phyloP scores from a whole-genome alignment of 202 grass and related monocot genomes.

The Cymbopogon flexuosus region DNA sequence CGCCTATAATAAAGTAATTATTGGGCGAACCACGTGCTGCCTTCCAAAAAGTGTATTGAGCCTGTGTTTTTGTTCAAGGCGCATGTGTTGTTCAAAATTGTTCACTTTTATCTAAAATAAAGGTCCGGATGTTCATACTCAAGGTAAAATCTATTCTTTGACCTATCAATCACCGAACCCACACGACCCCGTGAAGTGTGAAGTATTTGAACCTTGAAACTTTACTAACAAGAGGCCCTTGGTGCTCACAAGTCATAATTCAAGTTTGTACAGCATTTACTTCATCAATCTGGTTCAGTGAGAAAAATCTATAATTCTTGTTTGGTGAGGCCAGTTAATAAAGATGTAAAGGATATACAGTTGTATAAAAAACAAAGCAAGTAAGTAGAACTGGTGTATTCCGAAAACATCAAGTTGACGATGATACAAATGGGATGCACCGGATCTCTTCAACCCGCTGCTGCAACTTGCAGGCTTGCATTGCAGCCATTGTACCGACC shows the following conservation, averaged over 20 bases:
- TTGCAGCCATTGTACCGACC: not conserved
- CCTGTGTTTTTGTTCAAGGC: not conserved
- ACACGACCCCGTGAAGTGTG: not conserved
- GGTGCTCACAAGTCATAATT: not conserved
- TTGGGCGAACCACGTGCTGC: not conserved
- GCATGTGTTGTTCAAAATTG: not conserved
- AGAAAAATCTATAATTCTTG: not conserved
- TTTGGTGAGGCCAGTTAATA: not conserved
- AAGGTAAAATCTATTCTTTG: not conserved
- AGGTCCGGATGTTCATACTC: not conserved
- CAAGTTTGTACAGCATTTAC: not conserved
- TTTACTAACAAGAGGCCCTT: not conserved
- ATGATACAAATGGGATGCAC: not conserved
- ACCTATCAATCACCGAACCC: not conserved
- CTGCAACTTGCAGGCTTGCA: not conserved
- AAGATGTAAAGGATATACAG: not conserved
- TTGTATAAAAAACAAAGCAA: not conserved
- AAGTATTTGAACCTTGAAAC: not conserved
- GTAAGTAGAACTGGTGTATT: not conserved
- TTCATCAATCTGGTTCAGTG: not conserved
- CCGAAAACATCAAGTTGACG: not conserved
- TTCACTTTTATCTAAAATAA: too few species aligned
- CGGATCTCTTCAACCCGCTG: not conserved
- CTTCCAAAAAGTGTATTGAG: not conserved
- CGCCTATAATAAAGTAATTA: too few species aligned